Percentiles rank a stretch among this genome's conserved stretches.
These are phyloP conservation scores for Naganishia sp. DNA, from an alignment of 1,284 basidiomycete genomes.

Conservation along the genomic window DNA sequence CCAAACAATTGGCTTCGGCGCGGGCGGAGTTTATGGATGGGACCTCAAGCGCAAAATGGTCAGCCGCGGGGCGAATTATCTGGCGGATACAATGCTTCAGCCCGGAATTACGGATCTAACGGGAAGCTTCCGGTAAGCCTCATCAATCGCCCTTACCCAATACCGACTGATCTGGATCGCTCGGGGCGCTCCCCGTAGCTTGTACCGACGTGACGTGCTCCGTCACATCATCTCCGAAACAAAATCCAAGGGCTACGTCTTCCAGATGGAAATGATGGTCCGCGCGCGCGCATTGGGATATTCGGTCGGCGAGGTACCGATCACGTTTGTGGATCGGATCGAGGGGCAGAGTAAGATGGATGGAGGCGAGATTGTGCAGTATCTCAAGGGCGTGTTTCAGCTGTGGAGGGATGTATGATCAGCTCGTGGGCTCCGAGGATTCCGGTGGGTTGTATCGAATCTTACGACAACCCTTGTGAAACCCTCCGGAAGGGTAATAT, in stretches of 20 bases:
- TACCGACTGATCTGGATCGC: neutral
- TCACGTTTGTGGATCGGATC: conserved; percentile 89
- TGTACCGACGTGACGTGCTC: conserved; percentile 76
- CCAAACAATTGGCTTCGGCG: conserved; percentile 55
- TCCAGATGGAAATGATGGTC: conserved; percentile 98
- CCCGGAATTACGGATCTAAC: conserved; percentile 85
- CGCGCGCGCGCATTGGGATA: conserved; percentile 79
- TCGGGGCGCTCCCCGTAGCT: conserved; percentile 53
- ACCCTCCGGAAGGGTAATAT: too few species aligned
- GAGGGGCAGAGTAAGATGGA: conserved; percentile 90
- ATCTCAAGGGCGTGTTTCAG: conserved; percentile 79
- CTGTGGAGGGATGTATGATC: conserved; percentile 69
- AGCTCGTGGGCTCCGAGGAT: neutral
- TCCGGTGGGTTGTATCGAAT: too few species aligned
- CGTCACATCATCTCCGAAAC: conserved; percentile 78
- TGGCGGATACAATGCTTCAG: conserved; percentile 75
- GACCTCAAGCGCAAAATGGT: conserved; percentile 83
- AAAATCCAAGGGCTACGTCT: conserved; percentile 85
- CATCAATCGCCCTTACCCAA: neutral
- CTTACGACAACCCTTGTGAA: too few species aligned
- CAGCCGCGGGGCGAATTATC: conserved; percentile 79
- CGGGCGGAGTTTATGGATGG: conserved; percentile 86
- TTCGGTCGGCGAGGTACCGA: conserved; percentile 83
- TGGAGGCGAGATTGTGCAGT: conserved; percentile 83
- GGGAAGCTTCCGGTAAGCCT: conserved; percentile 74